Evolutionary conservation across 495 filamentous ascomycete genomes (phyloP), one percentile per base, ranked within the genome.

Genomic region (Schizothecium vesticola): DNA sequence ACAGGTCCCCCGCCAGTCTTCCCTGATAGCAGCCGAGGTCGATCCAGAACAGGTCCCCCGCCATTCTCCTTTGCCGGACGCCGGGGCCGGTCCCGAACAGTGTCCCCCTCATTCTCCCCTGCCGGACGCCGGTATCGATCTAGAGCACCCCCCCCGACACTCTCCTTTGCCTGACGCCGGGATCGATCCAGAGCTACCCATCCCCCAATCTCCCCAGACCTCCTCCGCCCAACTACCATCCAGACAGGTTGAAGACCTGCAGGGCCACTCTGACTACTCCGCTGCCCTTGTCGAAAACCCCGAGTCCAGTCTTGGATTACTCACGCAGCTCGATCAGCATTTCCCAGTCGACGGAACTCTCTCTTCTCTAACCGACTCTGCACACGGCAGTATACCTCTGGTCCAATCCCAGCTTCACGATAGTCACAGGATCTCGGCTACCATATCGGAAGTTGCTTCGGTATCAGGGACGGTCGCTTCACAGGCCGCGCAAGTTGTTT

Each of bases 1-100:
- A 11, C 29, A 31, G 5, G 8, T 9, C 10, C 29, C 29, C 29
- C 29, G 8, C 10, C 29, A 31, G 1, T 31, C 29, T 31, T 9
- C 29, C 29, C 29, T 31, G 9, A 6, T 1, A 9, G 5, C 9
- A 6, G 29, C 29, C 9, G 29, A 1, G 29, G 0, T 33, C 11
- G 9, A 13, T 13, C 12, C 29, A 11, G 29, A 31, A 11, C 29
- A 31, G 8, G 8, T 9, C 29, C 29, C 29, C 10, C 26, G 26
- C 26, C 67, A 57, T 12, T 75, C 72, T 12, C 58, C 66, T 22
- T 67, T 64, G 7, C 21, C 65, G 2, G 61, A n/a, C 26, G 60
- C 64, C 19, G 36, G 16, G 60, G 4, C 36, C 26, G 16, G 24
- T 9, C 26, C 13, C 22, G 31, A 31, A 3, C 22, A 29, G 2